phyloP scores from a whole-genome alignment of 1,139 yeast genomes.

The Hemisphaericaspora xylanilytica region DNA sequence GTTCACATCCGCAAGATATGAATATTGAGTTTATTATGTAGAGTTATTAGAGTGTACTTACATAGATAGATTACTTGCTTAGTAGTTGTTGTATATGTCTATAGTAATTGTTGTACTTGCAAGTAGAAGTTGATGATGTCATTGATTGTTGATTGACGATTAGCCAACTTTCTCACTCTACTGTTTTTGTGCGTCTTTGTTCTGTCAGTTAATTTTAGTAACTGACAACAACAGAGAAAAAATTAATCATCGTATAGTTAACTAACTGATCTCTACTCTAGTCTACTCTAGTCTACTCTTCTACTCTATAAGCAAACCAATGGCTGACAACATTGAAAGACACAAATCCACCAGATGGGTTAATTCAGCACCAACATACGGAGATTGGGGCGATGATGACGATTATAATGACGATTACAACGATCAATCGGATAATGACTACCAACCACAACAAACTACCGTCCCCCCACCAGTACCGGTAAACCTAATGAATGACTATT shows the following conservation, averaged over 20 bases:
- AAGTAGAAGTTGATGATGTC: too few relatives aligned
- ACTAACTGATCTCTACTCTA: too few relatives aligned
- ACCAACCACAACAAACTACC: conserved; percentile 1
- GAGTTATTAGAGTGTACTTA: neutral
- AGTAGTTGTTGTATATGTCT: neutral
- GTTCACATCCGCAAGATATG: conserved; percentile 82
- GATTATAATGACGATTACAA: conserved; percentile 17
- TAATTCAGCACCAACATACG: conserved; percentile 54
- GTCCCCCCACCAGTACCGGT: conserved; percentile 8
- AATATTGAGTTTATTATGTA: conserved; percentile 54
- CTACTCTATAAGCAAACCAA: conserved; percentile 11
- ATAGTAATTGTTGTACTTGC: neutral
- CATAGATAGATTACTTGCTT: neutral
- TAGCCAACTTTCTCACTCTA: too few relatives aligned
- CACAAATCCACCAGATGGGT: conserved; percentile 66
- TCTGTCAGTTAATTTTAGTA: too few relatives aligned
- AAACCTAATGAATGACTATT: conserved; percentile 3
- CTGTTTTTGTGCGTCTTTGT: too few relatives aligned
- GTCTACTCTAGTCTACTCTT: too few relatives aligned
- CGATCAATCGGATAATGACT: conserved; percentile 6
- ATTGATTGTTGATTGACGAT: too few relatives aligned
- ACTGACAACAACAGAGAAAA: too few relatives aligned
- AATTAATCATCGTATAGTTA: too few relatives aligned
- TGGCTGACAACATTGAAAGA: conserved; percentile 50
- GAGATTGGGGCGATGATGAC: conserved; percentile 53